Base-by-base conservation (phyloP, 129 eudicot species). In the Pulicaria dysenterica region DNA sequence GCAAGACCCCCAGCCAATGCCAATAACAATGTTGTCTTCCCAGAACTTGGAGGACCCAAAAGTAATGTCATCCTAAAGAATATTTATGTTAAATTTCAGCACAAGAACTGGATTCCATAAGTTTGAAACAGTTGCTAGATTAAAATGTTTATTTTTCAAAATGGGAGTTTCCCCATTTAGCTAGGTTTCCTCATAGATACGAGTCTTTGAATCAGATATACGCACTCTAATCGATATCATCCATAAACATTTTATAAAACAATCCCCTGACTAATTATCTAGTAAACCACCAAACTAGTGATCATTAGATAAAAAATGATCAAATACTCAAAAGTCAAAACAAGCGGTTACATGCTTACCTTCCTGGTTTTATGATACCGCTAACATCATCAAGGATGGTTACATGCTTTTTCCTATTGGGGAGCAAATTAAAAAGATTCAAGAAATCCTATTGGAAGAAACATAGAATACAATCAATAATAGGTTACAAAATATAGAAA, bases 11-110 rank as follows among this genome's bases (percentile, higher is more conserved):
- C 97, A 10, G 92, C 89, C 80, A 91, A 77, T 47, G 92, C 89
- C 68, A 88, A 75, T 75, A 91, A 58, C 41, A 91, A 63, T 1
- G 97, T 91, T 3, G 95, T 91, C 85, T 91, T 91, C 63, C 97
- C 92, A 1, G 97, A 91, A 78, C 88, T 77, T 55, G 97, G 97
- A 36, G 97, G 97, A 70, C 97, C 97, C 80, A 91, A 77, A 60
- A 91, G 92, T 79, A 91, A 77, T n/a, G 95, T 91, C 97, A 91
- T 81, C 45, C 97, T 85, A 69, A 58, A 73, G 40, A 66, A 69
- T 6, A 48, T 8, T 44, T 31, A 48, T 12, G 8, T 31, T 4
- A 68, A 71, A 37, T 9, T 34, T 54, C 5, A 60, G 12, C 67
- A 49, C 37, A 51, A 74, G 8, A 19, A 46, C 14, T 17, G 12